Percentiles rank a stretch among this genome's conserved stretches.
Conservation (phyloP, 768 basidiomycete species). For the Baorangia bicolor region DNA sequence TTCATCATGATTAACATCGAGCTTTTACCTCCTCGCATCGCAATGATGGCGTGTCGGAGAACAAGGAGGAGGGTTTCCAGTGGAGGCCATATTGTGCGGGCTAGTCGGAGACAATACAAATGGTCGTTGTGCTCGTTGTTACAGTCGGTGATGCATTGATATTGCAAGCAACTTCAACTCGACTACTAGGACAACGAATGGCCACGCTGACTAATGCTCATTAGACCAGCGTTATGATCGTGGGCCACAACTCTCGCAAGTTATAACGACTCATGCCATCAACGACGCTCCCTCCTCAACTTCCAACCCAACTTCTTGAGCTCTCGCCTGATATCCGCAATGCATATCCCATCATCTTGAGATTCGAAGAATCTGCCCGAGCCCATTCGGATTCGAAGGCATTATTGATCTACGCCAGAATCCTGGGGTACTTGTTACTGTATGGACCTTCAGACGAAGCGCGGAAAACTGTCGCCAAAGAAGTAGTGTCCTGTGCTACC, state of each 20-base stretch:
- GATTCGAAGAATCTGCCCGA: background rate
- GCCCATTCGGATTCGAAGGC: background rate
- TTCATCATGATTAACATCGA: no score
- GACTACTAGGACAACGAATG: no score
- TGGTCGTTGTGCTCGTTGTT: background rate
- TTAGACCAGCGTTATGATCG: no score
- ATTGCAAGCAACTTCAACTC: no score
- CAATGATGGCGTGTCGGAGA: no score
- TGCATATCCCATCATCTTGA: background rate
- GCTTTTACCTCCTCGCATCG: no score
- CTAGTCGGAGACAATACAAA: background rate
- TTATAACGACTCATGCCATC: background rate
- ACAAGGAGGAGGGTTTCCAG: no score
- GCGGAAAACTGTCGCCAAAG: background rate
- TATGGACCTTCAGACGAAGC: background rate
- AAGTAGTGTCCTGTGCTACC: background rate
- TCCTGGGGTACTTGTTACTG: background rate
- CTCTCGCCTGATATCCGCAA: background rate
- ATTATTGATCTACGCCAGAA: background rate
- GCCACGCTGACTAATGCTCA: no score
- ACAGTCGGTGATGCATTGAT: background rate
- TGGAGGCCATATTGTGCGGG: background rate
- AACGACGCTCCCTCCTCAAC: background rate
- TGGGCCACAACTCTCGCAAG: no score
- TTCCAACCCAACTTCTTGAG: background rate